Evolutionary conservation across 169 alveolate genomes (phyloP), one percentile per base, ranked within the genome.

Genomic region (Eimeria praecox): DNA sequence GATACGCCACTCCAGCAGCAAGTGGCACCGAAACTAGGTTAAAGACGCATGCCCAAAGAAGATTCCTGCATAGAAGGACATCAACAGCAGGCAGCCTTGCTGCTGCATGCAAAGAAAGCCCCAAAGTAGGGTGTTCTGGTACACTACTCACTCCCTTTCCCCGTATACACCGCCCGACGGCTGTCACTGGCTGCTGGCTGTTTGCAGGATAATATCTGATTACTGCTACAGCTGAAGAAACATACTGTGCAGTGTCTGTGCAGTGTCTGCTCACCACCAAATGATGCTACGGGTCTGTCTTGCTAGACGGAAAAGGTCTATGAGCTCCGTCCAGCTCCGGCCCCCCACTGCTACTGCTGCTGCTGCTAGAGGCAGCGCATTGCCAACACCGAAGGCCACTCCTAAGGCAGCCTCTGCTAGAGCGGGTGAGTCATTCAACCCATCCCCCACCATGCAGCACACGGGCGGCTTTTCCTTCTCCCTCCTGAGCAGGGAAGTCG

Each of bases 1-100:
- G 97, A 33, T 96, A 96, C 40, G 95, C 87, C 66, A 94, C 95
- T 27, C 97, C 97, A 40, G 97, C 97, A 20, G 97, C 97, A 38
- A 94, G 69, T 14, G 97, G 97, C 73, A 96, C 66, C 40, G 88
- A 89, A 42, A 96, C 54, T 49, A 93, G n/a, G 54, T 96, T 96
- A 85, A 96, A 96, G 52, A 69, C 77, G 78, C 83, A 87, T 10
- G 97, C 97, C 97, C 97, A 96, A 40, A 96, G 44, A 92, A 94
- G 75, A 44, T 96, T 96, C 56, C 90, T 66, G 40, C 54, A 18
- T 54, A 95, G 82, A n/a, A 44, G 14, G 73, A 62, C 73, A 62
- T 38, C 40, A 33, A 27, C 73, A 62, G 16, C 40, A 3, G 40
- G 73, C 73, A 3, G 35, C 73, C 12, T 5, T 49, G 35, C 73